Evolutionary conservation across 768 basidiomycete species (phyloP), one percentile per base, ranked within the genome.

Genomic region (Lactarius trivialis): DNA sequence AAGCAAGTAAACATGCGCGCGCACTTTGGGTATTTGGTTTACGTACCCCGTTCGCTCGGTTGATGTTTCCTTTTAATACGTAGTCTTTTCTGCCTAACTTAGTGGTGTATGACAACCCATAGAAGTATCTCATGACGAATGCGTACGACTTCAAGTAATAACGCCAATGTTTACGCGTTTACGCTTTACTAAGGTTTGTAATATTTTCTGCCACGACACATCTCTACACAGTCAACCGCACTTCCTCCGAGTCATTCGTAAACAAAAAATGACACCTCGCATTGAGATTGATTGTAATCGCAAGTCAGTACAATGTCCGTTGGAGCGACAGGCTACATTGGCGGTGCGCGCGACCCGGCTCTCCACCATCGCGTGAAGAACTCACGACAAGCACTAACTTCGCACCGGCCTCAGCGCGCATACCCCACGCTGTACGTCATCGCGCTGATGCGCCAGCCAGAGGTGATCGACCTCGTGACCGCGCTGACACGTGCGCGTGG

Each of bases 21-120:
- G 51, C 60, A 45, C 36, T 41, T 61, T 33, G 62, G 52, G 57
- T 57, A 21, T 55, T 63, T 63, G 58, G 57, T 24, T 58, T 63
- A 59, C 28, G 37, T 60, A 36, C 53, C 54, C 49, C 36, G 26
- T 41, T 54, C 21, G 57, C 43, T n/a, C n/a, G n/a, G 43, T 58
- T 48, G 36, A 55, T 36, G 57, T 58, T 63, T 55, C 52, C 45
- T 58, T 58, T 63, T 55, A 52, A 37, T 63, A 62, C 41, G 51
- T 63, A 63, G 56, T 55, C 49, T 30, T 15, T 58, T 50, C 54
- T 28, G n/a, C n/a, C n/a, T n/a, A n/a, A 52, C 58, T 43, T 50
- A 37, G 62, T 55, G 52, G 45, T 59, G 56, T 58, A 53, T n/a
- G n/a, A n/a, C n/a, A n/a, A n/a, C n/a, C n/a, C n/a, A n/a, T n/a